Evolutionary conservation across 805 yeast genomes (phyloP), one percentile per base, ranked within the genome.

Genomic region (Pichia nanzhaoensis): DNA sequence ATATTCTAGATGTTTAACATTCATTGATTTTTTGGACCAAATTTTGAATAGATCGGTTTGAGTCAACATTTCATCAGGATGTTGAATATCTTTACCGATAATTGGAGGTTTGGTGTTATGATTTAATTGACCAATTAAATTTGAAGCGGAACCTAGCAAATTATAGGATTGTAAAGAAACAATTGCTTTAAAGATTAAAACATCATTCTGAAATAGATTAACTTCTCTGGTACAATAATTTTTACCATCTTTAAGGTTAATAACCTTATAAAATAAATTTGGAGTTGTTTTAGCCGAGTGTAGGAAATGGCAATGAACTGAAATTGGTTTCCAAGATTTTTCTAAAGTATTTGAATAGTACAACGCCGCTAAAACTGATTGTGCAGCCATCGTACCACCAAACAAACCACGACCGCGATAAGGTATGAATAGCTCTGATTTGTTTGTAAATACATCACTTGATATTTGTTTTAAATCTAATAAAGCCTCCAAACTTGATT

Each of bases 301-400:
- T 7, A 83, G 57, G 54, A 83, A 83, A 57, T 76, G 79, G 16
- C 80, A 71, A 56, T 82, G 89, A 45, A 80, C 63, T 10, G 86
- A 74, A 30, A 74, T 70, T 1, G 89, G 88, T 24, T 64, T 65
- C 61, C 74, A 75, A 18, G 60, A 53, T 2, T 52, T 57, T 6
- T 52, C 49, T 1, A 40, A 34, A 13, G 56, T 46, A n/a, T 71
- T 69, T 5, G 77, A 67, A 7, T 78, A 73, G 40, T 71, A 67
- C 30, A 80, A 64, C 2, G 83, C 80, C 5, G 85, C 86, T 47
- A 74, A 59, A 3, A 82, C 60, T 2, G 87, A 67, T 53, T 82
- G 89, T 0, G 85, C 84, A 16, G 80, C 77, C 36, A 78, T 64
- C 17, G 80, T 77, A 9, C 90, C 89, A 2, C 89, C 89, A 63